Base-by-base conservation (phyloP, 225 moss, liverwort and hornwort species). In the Marchantia polymorpha region DNA sequence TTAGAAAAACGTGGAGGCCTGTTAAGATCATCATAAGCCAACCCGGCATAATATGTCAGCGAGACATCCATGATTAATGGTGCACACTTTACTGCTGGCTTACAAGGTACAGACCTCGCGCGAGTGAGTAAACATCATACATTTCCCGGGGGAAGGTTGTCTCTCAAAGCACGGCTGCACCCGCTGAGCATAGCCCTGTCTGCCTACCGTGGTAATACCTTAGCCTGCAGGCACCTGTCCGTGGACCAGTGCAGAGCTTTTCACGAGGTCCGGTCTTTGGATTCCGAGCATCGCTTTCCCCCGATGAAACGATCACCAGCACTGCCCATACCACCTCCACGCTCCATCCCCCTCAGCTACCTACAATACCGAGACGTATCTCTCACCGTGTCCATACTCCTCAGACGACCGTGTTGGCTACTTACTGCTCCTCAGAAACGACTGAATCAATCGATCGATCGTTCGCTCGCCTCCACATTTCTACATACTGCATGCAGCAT, bases 291-390 rank as follows among this genome's bases (percentile, higher is more conserved):
- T 61, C n/a, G 23, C n/a, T 61, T 20, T 20, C 60, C 61, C n/a
- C 61, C n/a, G 16, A 23, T 17, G 61, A 58, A 5, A 12, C 20
- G 58, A 58, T 58, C 58, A 61, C 23, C n/a, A 60, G 22, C 19
- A 60, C 60, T 16, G 22, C 60, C 12, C 11, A 60, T 60, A 20
- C 7, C 15, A 22, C 60, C 60, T 60, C 60, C 15, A 60, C 0
- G 19, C 15, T 7, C 60, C 60, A 17, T 7, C 60, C 7, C 60
- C 60, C 15, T 0, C 60, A 60, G 7, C 60, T 22, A 23, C 61
- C 17, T 19, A 61, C 61, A 61, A n/a, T n/a, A 61, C 61, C n/a
- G 61, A 61, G n/a, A 61, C 58, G 58, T 61, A 61, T 61, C 61
- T 61, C 8, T 61, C 61, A 61, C 61, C n/a, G 7, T 61, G 61